Conservation (phyloP, 768 basidiomycete species). For the Termitomyces sp. region DNA sequence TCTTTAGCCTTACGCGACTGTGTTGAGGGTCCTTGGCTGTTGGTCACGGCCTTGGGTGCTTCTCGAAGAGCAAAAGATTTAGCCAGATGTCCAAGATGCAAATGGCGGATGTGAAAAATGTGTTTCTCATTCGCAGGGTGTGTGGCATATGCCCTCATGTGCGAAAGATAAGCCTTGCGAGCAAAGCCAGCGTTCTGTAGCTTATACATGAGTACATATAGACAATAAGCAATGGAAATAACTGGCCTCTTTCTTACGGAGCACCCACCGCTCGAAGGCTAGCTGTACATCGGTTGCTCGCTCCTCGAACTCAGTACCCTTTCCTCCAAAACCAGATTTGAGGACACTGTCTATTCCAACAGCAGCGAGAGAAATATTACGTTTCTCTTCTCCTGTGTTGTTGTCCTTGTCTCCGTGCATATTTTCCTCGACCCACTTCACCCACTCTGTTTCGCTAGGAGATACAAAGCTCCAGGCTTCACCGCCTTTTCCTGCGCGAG, state of each 20-base stretch:
- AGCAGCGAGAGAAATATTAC: constrained; percentile 49
- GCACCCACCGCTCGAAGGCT: constrained; percentile 92
- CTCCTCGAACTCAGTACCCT: constrained; percentile 73
- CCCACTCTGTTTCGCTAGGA: constrained; percentile 87
- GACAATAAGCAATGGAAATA: background rate
- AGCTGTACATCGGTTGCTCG: constrained; percentile 96
- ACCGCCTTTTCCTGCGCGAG: constrained; percentile 92
- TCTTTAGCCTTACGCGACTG: constrained; percentile 19
- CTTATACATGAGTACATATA: background rate
- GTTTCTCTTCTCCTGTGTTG: constrained; percentile 25
- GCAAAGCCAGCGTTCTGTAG: constrained; percentile 72
- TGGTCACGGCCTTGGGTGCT: constrained; percentile 57
- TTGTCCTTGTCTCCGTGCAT: constrained; percentile 55
- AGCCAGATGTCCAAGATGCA: constrained; percentile 93
- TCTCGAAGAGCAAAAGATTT: constrained; percentile 91
- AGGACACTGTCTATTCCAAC: constrained; percentile 70
- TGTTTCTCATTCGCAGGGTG: constrained; percentile 95
- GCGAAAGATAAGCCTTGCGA: constrained; percentile 84
- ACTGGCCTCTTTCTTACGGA: constrained; percentile 65
- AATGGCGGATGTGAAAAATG: constrained; percentile 92
- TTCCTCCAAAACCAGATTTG: constrained; percentile 81
- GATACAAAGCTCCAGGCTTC: constrained; percentile 93
- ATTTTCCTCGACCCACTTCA: constrained; percentile 81
- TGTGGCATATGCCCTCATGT: constrained; percentile 95
- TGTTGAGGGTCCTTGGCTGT: constrained; percentile 19